Conservation (phyloP, 768 basidiomycete genomes). For the Suillus fuscotomentosus region DNA sequence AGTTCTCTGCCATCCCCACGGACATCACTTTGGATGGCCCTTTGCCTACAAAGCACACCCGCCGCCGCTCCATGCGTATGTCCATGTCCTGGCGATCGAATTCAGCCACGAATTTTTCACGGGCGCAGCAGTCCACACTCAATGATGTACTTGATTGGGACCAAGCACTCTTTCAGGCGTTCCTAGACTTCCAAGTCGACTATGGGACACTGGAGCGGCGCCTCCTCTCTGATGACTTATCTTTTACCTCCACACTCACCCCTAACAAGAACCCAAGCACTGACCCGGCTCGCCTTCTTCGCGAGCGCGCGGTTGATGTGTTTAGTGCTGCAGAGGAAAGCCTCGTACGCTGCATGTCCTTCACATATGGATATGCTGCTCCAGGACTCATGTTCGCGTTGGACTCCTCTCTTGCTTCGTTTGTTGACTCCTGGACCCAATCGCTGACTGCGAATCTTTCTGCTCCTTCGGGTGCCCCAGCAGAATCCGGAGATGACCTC, state of each 20-base stretch:
- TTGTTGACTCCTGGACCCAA: slow-evolving; percentile 64
- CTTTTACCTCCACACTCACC: slow-evolving; percentile 35
- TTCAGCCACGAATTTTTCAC: slow-evolving; percentile 15
- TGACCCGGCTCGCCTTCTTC: slow-evolving; percentile 53
- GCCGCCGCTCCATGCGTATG: slow-evolving; percentile 61
- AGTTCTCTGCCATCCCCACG: slow-evolving; percentile 32
- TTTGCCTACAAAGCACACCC: slow-evolving; percentile 28
- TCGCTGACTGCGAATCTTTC: slow-evolving; percentile 39
- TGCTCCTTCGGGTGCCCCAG: slow-evolving; percentile 28
- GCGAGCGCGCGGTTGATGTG: slow-evolving; percentile 74
- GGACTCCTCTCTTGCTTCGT: slow-evolving; percentile 67
- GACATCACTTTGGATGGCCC: slow-evolving; percentile 20
- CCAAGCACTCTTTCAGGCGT: slow-evolving; percentile 89
- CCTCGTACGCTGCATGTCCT: slow-evolving; percentile 64
- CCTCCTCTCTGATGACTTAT: slow-evolving; percentile 58
- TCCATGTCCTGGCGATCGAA: slow-evolving; percentile 61
- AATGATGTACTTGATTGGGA: slow-evolving; percentile 74
- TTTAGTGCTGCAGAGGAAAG: slow-evolving; percentile 82
- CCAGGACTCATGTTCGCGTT: slow-evolving; percentile 71
- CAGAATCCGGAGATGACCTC: slow-evolving; percentile 56
- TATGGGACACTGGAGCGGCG: slow-evolving; percentile 78
- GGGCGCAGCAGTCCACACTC: slow-evolving; percentile 9
- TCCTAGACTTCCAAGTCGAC: slow-evolving; percentile 86
- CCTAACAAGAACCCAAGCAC: slow-evolving; percentile 33
- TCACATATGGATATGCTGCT: slow-evolving; percentile 90